Evolutionary conservation across 495 filamentous ascomycete species (phyloP).

Genomic region (Trichoderma gamsii): DNA sequence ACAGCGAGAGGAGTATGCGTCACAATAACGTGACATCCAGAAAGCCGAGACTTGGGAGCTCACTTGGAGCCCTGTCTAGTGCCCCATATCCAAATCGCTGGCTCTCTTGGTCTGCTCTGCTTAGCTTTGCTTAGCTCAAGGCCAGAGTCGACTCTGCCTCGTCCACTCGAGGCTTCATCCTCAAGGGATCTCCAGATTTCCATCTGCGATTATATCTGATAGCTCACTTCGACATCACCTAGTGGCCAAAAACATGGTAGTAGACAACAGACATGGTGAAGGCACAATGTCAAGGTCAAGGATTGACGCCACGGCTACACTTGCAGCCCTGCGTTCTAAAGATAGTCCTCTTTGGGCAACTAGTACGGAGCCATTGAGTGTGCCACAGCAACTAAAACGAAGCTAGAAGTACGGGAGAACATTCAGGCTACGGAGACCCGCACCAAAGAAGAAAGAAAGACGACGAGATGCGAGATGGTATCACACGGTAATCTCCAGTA

Average conservation of each 20-base stretch:
- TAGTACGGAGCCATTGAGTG: background rate
- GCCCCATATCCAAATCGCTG: background rate
- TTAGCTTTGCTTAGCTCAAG: background rate
- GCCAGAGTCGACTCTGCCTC: background rate
- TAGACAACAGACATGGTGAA: background rate
- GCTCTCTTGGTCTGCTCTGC: background rate
- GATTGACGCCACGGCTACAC: slow-evolving; percentile 7
- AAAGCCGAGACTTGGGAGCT: background rate
- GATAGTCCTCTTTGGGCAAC: slow-evolving; percentile 1
- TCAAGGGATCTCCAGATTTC: background rate
- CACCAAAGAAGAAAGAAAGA: slow-evolving; percentile 4
- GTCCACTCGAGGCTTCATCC: background rate
- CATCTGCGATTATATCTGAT: background rate
- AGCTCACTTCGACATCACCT: background rate
- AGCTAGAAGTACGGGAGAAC: slow-evolving; percentile 1
- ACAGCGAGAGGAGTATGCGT: background rate
- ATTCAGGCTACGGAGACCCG: slow-evolving; percentile 6
- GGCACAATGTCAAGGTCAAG: background rate
- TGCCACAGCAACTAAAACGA: background rate
- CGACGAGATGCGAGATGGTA: slow-evolving; percentile 8
- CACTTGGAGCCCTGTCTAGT: background rate
- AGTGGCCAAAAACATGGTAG: background rate
- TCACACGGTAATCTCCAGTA: slow-evolving; percentile 13
- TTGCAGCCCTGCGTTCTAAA: slow-evolving; percentile 10
- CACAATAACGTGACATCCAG: slow-evolving; percentile 12